A percentile compares a stretch with the other conserved stretches of the same genome.
phyloP scores from a whole-genome alignment of 805 yeast genomes.

The Ogataea haglerorum region DNA sequence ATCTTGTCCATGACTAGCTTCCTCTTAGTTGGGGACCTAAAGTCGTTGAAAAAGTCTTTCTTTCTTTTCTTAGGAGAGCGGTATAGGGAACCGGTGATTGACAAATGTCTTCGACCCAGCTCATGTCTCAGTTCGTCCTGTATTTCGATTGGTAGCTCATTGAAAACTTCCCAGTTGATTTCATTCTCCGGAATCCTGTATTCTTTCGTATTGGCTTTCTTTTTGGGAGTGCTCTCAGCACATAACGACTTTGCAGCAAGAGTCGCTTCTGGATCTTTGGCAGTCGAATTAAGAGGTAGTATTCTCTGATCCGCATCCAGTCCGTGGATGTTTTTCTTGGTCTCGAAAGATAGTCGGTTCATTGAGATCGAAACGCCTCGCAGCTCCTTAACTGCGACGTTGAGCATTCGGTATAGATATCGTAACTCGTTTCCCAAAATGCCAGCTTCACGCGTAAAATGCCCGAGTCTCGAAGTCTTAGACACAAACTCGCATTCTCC shows the following conservation, averaged over 20 bases:
- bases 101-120: constrained; percentile 38
- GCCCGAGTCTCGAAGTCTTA: constrained; percentile 56
- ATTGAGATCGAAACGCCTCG: constrained; percentile 78
- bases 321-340: constrained; percentile 15
- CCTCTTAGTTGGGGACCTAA: constrained; percentile 11
- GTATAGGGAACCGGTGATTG: constrained; percentile 12
- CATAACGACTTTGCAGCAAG: neutral
- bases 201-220: neutral
- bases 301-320: constrained; percentile 30
- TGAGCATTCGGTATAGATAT: constrained; percentile 50
- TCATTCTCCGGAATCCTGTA: constrained; percentile 19
- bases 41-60: constrained; percentile 10
- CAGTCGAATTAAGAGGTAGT: constrained; percentile 29
- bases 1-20: constrained; percentile 1
- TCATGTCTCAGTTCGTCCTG: constrained; percentile 58
- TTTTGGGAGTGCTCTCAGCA: no score
- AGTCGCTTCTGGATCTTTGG: neutral
- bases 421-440: constrained; percentile 58
- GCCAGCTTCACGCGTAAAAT: constrained; percentile 58
- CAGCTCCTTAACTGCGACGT: constrained; percentile 56
- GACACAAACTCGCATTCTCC: constrained; percentile 70
- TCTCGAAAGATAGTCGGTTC: constrained; percentile 48
- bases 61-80: constrained; percentile 22
- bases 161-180: constrained; percentile 65
- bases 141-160: constrained; percentile 62